Percentiles rank a stretch among this genome's conserved stretches.
These are phyloP conservation scores for Globisporangium paddicum DNA, from an alignment of 352 stramenopile species.

Conservation along the genomic window DNA sequence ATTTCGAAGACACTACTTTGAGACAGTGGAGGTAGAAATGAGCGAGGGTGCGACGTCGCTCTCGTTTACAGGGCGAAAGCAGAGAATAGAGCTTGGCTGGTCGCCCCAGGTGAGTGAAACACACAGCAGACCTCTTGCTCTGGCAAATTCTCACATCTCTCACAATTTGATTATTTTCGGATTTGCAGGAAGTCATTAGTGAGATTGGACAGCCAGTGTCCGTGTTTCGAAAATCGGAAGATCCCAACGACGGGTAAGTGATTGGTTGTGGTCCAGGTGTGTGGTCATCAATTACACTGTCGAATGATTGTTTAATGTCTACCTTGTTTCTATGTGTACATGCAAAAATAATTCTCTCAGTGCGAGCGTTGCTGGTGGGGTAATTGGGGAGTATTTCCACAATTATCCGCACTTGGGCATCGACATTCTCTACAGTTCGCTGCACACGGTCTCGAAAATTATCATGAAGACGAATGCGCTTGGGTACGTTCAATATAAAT, in stretches of 20 bases:
- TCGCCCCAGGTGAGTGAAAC: constrained; percentile 53
- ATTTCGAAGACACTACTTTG: constrained; percentile 59
- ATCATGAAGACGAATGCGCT: constrained; percentile 81
- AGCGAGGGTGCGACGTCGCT: constrained; percentile 32
- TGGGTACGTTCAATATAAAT: constrained; percentile 24
- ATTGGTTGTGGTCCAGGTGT: neutral
- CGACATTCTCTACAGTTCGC: constrained; percentile 70
- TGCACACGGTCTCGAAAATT: constrained; percentile 67
- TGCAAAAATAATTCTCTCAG: constrained; percentile 13
- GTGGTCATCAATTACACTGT: no score
- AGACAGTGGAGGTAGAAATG: constrained; percentile 58
- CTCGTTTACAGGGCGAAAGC: constrained; percentile 55
- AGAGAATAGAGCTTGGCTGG: constrained; percentile 70
- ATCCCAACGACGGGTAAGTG: constrained; percentile 58
- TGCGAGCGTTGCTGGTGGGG: constrained; percentile 43
- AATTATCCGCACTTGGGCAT: constrained; percentile 82
- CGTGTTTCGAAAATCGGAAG: constrained; percentile 72
- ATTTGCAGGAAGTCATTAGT: constrained; percentile 61
- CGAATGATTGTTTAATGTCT: neutral
- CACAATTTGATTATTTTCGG: neutral
- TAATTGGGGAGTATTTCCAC: constrained; percentile 76
- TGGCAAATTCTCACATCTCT: neutral
- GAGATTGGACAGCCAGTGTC: constrained; percentile 70
- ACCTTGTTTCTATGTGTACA: neutral
- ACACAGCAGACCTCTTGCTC: neutral